A percentile compares a stretch with the other conserved stretches of the same genome.
phyloP scores from a whole-genome alignment of 1,284 basidiomycete species.

The Naganishia sp. region DNA sequence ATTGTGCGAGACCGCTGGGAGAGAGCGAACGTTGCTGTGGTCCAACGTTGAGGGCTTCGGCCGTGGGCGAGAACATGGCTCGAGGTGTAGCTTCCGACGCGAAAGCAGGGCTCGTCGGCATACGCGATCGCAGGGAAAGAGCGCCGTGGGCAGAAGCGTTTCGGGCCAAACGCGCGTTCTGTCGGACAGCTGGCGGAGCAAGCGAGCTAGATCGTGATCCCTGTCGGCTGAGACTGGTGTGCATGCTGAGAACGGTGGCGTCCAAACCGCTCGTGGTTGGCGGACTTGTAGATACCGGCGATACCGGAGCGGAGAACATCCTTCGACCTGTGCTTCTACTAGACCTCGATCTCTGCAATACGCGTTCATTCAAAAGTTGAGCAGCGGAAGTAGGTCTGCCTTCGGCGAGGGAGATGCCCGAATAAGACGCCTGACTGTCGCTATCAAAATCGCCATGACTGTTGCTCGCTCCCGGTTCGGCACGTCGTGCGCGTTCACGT shows the following conservation, averaged over 20 bases:
- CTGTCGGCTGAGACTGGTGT: not conserved
- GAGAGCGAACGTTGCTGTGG: conserved; percentile 14
- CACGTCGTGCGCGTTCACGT: conserved; percentile 19
- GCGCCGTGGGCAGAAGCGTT: conserved; percentile 17
- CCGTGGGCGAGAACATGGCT: conserved; percentile 29
- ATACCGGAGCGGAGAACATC: conserved; percentile 30
- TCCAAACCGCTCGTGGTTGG: conserved; percentile 11
- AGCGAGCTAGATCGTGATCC: conserved; percentile 21
- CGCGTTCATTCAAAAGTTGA: conserved; percentile 20
- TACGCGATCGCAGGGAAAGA: conserved; percentile 7
- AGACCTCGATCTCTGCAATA: conserved; percentile 11
- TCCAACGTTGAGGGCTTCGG: conserved; percentile 27
- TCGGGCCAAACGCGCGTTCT: conserved; percentile 8
- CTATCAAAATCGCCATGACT: conserved; percentile 11
- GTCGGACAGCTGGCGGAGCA: conserved; percentile 11
- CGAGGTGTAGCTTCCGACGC: conserved; percentile 15
- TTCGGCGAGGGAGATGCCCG: conserved; percentile 23
- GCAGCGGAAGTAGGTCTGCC: not conserved
- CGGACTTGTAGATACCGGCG: conserved; percentile 26
- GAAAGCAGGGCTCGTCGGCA: conserved; percentile 2
- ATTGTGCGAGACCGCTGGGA: conserved; percentile 8
- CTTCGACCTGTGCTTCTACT: not conserved
- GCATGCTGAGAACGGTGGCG: conserved; percentile 5
- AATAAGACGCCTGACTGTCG: conserved; percentile 20
- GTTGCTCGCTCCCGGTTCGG: conserved; percentile 3